phyloP scores from a whole-genome alignment of 495 filamentous ascomycete genomes.

The Hypoxylon crocopeplum region DNA sequence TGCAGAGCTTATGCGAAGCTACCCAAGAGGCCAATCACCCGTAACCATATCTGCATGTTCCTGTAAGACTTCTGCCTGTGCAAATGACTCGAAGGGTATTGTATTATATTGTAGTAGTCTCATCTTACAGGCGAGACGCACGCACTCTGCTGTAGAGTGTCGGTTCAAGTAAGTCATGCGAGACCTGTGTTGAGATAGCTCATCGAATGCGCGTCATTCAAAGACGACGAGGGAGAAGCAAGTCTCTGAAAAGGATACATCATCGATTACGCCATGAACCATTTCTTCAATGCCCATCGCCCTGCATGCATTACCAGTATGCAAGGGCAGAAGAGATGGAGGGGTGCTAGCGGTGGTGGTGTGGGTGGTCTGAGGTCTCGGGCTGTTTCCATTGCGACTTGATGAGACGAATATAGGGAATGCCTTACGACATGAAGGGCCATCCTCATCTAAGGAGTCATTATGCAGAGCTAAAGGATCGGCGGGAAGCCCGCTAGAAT shows the following conservation, averaged over 20 bases:
- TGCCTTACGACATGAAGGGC: slow-evolving; percentile 10
- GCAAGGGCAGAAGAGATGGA: slow-evolving; percentile 33
- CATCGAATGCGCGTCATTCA: not conserved
- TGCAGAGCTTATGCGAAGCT: slow-evolving; percentile 24
- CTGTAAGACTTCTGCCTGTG: not conserved
- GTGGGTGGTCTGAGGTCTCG: slow-evolving; percentile 31
- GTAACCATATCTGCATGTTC: not conserved
- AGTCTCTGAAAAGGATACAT: slow-evolving; percentile 6
- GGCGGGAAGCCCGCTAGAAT: slow-evolving; percentile 5
- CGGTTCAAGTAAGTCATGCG: not conserved
- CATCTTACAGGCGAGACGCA: not conserved
- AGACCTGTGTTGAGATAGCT: not conserved
- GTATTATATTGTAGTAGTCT: slow-evolving; percentile 1
- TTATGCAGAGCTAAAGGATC: slow-evolving; percentile 23
- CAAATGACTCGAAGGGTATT: not conserved
- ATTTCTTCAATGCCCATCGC: slow-evolving; percentile 29
- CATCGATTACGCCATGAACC: slow-evolving; percentile 25
- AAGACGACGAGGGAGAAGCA: not conserved
- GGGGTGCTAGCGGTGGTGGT: slow-evolving; percentile 25
- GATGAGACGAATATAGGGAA: slow-evolving; percentile 30
- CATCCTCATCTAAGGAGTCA: slow-evolving; percentile 24
- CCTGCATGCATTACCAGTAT: slow-evolving; percentile 30
- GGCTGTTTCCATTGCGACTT: slow-evolving; percentile 23
- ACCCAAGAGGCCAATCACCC: slow-evolving; percentile 13
- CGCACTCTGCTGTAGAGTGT: not conserved